Evolutionary conservation across 352 stramenopile genomes (phyloP).

Genomic region (Phytophthora fragariaefolia): DNA sequence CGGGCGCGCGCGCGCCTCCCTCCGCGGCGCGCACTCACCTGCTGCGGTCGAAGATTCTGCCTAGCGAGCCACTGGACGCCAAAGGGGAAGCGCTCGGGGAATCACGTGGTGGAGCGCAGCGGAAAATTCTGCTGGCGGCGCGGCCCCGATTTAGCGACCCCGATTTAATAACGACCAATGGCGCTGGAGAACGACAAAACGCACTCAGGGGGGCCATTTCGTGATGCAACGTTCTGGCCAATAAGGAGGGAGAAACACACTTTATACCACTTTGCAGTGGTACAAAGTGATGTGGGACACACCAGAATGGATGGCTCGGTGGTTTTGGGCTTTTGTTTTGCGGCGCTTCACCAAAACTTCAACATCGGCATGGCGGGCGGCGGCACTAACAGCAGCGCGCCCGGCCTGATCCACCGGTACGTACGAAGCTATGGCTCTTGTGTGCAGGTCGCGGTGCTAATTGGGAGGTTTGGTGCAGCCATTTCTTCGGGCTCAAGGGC

Average conservation of each 20-base stretch:
- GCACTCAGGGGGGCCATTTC: too few species aligned
- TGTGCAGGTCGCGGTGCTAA: background rate
- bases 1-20: too few species aligned
- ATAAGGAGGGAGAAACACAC: too few species aligned
- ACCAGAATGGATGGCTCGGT: background rate
- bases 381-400: slow-evolving; percentile 29
- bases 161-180: too few species aligned
- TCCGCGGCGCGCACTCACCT: slow-evolving; percentile 24
- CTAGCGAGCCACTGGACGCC: slow-evolving; percentile 38
- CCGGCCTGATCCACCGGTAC: slow-evolving; percentile 57
- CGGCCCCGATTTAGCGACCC: too few species aligned
- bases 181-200: too few species aligned
- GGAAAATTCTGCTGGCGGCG: slow-evolving; percentile 57
- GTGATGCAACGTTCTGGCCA: too few species aligned
- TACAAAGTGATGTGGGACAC: background rate
- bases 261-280: slow-evolving; percentile 18
- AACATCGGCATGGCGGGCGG: slow-evolving; percentile 15
- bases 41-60: slow-evolving; percentile 37
- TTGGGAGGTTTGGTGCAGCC: slow-evolving; percentile 29
- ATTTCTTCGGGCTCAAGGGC: slow-evolving; percentile 89
- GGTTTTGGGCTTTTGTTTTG: background rate
- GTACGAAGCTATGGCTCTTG: slow-evolving; percentile 1
- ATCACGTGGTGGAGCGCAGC: slow-evolving; percentile 33
- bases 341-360: too few species aligned
- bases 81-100: slow-evolving; percentile 35